Evolutionary conservation across 2,329 filamentous ascomycete species (phyloP).

Genomic region (Dendryphion nanum): DNA sequence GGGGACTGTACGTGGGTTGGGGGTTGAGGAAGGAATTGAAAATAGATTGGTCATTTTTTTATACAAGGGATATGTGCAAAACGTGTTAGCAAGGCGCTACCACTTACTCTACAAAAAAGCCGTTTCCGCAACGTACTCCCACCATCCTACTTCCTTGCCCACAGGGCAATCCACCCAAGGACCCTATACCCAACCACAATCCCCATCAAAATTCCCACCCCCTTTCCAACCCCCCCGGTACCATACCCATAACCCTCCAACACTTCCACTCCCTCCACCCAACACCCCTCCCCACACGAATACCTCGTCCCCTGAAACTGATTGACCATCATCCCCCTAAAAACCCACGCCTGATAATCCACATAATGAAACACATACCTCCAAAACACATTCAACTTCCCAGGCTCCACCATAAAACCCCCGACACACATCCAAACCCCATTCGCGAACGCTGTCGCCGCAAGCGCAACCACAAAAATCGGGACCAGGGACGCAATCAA

Average conservation of each 20-base stretch:
- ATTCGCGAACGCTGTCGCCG: constrained; percentile 80
- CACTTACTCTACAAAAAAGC: no score
- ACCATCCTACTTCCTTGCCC: constrained; percentile 25
- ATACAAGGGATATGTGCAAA: no score
- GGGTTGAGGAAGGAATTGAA: not conserved
- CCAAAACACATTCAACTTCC: constrained; percentile 77
- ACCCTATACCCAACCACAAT: constrained; percentile 74
- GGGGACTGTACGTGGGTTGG: not conserved
- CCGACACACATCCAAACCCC: constrained; percentile 86
- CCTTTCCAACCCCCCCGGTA: constrained; percentile 61
- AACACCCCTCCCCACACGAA: constrained; percentile 62
- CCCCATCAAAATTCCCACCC: constrained; percentile 73
- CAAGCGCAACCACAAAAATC: constrained; percentile 76
- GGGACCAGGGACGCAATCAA: constrained; percentile 71
- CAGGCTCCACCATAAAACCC: constrained; percentile 75
- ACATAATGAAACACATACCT: constrained; percentile 86
- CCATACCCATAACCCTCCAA: constrained; percentile 68
- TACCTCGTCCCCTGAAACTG: constrained; percentile 70
- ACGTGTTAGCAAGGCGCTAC: no score
- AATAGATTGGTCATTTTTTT: no score
- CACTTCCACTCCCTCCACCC: constrained; percentile 70
- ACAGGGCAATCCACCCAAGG: constrained; percentile 64
- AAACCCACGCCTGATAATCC: constrained; percentile 83
- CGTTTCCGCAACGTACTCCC: no score
- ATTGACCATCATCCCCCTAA: constrained; percentile 91